phyloP scores from a whole-genome alignment of 768 basidiomycete genomes.

The Auricularia heimuer region DNA sequence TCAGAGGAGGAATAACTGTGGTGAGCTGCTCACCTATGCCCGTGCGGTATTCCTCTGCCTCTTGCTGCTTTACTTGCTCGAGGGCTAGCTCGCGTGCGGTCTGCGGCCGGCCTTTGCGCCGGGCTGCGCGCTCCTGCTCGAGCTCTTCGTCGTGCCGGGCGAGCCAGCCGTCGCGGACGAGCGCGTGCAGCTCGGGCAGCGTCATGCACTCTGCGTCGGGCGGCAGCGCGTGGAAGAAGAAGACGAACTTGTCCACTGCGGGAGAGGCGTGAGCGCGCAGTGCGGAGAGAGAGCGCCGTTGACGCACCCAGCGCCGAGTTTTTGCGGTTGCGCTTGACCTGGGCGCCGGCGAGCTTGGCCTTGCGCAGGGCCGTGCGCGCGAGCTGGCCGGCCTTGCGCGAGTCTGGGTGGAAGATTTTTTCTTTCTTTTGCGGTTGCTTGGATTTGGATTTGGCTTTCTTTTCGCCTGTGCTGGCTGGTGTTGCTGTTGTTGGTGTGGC shows the following conservation, averaged over 20 bases:
- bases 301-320: slow-evolving; percentile 42
- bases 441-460: slow-evolving; percentile 13
- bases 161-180: slow-evolving; percentile 63
- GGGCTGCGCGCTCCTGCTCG: slow-evolving; percentile 44
- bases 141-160: slow-evolving; percentile 60
- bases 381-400: slow-evolving; percentile 73
- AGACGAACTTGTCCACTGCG: slow-evolving; percentile 59
- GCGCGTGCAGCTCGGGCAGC: slow-evolving; percentile 53
- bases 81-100: slow-evolving; percentile 54
- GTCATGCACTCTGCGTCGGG: slow-evolving; percentile 44
- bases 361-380: slow-evolving; percentile 59
- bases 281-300: neutral
- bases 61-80: slow-evolving; percentile 60
- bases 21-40: slow-evolving; percentile 54
- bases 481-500: no score
- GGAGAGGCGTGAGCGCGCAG: neutral
- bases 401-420: slow-evolving; percentile 74
- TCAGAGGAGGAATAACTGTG: neutral
- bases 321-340: slow-evolving; percentile 48
- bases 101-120: slow-evolving; percentile 70
- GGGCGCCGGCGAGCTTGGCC: slow-evolving; percentile 48
- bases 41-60: slow-evolving; percentile 65
- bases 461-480: neutral
- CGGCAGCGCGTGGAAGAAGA: slow-evolving; percentile 67
- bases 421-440: slow-evolving; percentile 43